Conservation (phyloP, 2,329 filamentous ascomycete species). For the Fusarium tricinctum region DNA sequence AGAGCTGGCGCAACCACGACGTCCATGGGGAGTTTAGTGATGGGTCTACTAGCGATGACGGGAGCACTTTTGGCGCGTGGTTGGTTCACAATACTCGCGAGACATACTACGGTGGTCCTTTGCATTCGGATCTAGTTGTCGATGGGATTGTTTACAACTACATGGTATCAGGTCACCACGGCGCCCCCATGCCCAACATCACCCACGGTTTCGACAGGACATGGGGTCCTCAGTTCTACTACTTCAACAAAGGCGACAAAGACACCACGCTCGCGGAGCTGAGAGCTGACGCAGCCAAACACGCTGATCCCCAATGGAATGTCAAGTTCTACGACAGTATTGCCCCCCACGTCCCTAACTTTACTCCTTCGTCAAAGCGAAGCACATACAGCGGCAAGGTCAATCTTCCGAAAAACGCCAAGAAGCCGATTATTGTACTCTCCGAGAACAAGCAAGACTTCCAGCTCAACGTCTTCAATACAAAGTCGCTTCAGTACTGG, state of each 20-base stretch:
- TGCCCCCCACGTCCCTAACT: constrained; percentile 30
- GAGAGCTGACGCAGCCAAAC: constrained; percentile 33
- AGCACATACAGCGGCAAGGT: constrained; percentile 30
- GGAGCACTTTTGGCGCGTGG: constrained; percentile 70
- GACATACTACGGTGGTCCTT: constrained; percentile 71
- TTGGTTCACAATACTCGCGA: constrained; percentile 73
- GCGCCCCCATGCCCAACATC: constrained; percentile 72
- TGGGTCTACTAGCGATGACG: constrained; percentile 59
- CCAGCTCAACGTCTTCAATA: constrained; percentile 61
- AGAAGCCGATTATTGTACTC: constrained; percentile 65
- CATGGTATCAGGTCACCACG: constrained; percentile 71
- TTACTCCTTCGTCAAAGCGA: constrained; percentile 18
- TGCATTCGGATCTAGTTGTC: constrained; percentile 72
- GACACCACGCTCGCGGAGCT: constrained; percentile 14
- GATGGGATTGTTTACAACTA: constrained; percentile 77
- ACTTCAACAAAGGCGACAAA: constrained; percentile 64
- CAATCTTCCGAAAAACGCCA: constrained; percentile 29
- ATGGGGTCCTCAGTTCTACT: constrained; percentile 72
- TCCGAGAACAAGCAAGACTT: constrained; percentile 50
- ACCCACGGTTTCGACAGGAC: constrained; percentile 74
- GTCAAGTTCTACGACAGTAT: constrained; percentile 41
- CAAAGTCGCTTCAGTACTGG: constrained; percentile 72
- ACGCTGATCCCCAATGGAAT: constrained; percentile 35
- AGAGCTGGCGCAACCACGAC: constrained; percentile 69
- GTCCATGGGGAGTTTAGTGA: constrained; percentile 65